Evolutionary conservation across 2,329 filamentous ascomycete species (phyloP), one percentile per base, ranked within the genome.

Genomic region (Penicillium janthinellum): DNA sequence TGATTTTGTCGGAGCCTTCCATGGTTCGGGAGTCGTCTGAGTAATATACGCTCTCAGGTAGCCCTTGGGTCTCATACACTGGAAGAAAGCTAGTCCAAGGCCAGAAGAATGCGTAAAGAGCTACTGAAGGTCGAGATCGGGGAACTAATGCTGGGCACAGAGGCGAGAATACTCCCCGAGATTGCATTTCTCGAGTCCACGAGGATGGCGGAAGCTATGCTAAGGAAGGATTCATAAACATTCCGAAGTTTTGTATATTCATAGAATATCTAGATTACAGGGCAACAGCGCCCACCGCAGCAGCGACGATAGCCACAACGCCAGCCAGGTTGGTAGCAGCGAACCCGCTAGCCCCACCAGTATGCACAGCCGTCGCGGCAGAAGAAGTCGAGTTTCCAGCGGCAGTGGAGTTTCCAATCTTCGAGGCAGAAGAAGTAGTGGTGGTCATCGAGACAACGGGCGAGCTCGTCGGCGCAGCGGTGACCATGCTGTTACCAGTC

Each of bases 251-350:
- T 10, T 11, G 14, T 31, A 47, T 47, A n/a, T 47, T 15, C 15
- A 15, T 31, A 31, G 4, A 31, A 47, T 10, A 1, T 47, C 20
- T 14, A 14, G 5, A 53, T 60, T 64, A 67, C 35, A 67, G 44
- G 4, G 58, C 56, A 51, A 66, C 49, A 20, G 47, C 60, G 4
- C 58, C 64, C 14, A 65, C 20, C 8, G 61, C 48, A 20, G 58
- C 64, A 37, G 59, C 64, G 14, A 58, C 56, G 17, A 60, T 28
- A 11, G 41, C 60, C 62, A 65, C 39, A 25, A 57, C 52, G 7
- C 64, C 64, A 12, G 39, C 57, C 5, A 63, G 28, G 38, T 66
- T 64, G 2, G 51, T 56, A 7, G 31, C 39, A 15, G 56, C 57
- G 4, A 39, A 49, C 10, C 22, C 44, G 34, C 62, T 64, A 28